Conservation (phyloP, 352 stramenopile species). For the Phytopythium litorale region DNA sequence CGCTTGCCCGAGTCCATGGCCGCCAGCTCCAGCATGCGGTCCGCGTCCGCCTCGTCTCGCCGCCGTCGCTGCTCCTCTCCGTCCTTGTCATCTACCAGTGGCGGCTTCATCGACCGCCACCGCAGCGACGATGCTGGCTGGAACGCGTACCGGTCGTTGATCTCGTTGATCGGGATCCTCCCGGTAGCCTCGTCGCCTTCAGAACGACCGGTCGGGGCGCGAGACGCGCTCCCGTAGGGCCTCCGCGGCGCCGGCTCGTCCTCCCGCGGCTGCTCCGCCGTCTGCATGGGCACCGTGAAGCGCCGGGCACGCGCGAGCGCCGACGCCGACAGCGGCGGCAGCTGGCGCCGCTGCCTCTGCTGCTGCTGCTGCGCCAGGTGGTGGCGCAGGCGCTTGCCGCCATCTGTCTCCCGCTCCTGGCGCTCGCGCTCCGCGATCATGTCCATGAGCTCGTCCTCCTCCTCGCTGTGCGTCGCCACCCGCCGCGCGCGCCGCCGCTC, state of each 20-base stretch:
- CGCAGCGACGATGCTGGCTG: conserved; percentile 29
- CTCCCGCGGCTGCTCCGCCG: conserved; percentile 7
- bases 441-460: conserved; percentile 41
- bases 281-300: conserved; percentile 7
- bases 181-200: neutral
- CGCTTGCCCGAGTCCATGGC: conserved; percentile 13
- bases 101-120: conserved; percentile 18
- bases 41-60: conserved; percentile 19
- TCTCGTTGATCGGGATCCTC: conserved; percentile 11
- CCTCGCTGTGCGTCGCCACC: conserved; percentile 9
- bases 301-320: conserved; percentile 1
- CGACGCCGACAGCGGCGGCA: conserved; percentile 7
- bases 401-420: conserved; percentile 10
- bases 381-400: conserved; percentile 1
- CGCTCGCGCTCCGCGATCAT: conserved; percentile 33
- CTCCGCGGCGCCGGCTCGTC: neutral
- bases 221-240: conserved; percentile 16
- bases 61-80: conserved; percentile 5
- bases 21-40: conserved; percentile 24
- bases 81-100: conserved; percentile 7
- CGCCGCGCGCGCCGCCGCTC: neutral
- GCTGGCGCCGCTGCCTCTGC: conserved; percentile 2
- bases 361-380: conserved; percentile 1
- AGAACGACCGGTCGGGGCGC: neutral
- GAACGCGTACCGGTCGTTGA: conserved; percentile 14